Evolutionary conservation across 148 eudicot genomes (phyloP), one percentile per base, ranked within the genome.

Genomic region (Euryodendron excelsum): DNA sequence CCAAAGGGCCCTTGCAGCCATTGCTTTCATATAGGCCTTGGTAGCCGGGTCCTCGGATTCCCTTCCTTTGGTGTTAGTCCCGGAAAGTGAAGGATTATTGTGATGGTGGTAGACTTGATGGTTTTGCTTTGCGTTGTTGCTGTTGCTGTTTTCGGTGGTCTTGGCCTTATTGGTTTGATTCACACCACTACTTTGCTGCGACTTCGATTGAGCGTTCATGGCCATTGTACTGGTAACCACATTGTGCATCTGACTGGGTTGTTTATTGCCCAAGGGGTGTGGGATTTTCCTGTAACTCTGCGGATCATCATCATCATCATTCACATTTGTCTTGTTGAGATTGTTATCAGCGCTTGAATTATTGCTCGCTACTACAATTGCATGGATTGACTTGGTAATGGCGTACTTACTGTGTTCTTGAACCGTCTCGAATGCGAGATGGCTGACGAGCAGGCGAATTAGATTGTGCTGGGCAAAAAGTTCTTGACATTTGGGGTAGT

Each of bases 1-100:
- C 77, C 68, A 59, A 21, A 74, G 68, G 67, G 77, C 77, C 28
- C 77, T 74, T 5, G 77, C 77, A 12, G 68, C 77, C 77, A 74
- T 74, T 39, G 77, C 77, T 30, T 74, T 74, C 77, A 74, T 74
- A 28, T 41, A 59, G 14, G 53, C 15, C 55, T 74, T 74, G 17
- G 68, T 74, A 1, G 1, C n/a, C 15, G 68, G 68, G 1, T 74
- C 77, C 27, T 74, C 77, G n/a, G 3, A 0, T 10, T 74, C 77
- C 55, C 77, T 74, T 68, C 77, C 77, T 21, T 74, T 68, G 17
- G n/a, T 11, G 17, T 28, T 23, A 68, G 50, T 41, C 17, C 48
- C 48, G 0, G 50, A 0, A 25, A 56, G 1, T 5, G 30, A 14
- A 7, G 4, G 30, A 73, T 14, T 14, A 23, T 28, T 45, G 30